Evolutionary conservation across 192 early-diverging fungal species (phyloP).

Genomic region (Coemansia sp.): DNA sequence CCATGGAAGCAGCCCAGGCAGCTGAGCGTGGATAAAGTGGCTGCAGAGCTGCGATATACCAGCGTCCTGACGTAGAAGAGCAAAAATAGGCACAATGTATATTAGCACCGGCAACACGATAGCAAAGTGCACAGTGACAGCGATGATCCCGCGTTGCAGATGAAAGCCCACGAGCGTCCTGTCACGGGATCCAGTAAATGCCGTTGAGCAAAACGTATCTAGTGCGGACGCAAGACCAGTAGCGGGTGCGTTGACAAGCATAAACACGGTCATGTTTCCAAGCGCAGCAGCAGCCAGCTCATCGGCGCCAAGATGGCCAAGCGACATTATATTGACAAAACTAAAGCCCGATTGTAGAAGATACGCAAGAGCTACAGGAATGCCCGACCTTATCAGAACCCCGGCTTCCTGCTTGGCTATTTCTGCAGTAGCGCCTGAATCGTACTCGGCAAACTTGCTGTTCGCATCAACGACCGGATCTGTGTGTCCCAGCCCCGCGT

Average conservation of each 20-base stretch:
- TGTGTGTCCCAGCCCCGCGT: background rate
- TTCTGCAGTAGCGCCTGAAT: slow-evolving; percentile 9
- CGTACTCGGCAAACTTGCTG: slow-evolving; percentile 15
- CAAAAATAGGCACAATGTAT: slow-evolving; percentile 69
- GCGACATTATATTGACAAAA: slow-evolving; percentile 62
- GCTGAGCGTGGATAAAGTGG: slow-evolving; percentile 66
- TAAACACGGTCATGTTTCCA: slow-evolving; percentile 73
- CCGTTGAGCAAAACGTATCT: slow-evolving; percentile 76
- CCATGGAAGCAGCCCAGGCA: slow-evolving; percentile 76
- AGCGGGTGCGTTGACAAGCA: slow-evolving; percentile 69
- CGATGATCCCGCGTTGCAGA: slow-evolving; percentile 78
- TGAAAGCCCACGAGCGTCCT: slow-evolving; percentile 71
- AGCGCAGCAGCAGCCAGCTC: slow-evolving; percentile 74
- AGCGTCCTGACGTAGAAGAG: slow-evolving; percentile 72
- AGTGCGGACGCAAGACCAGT: slow-evolving; percentile 73
- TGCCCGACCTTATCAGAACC: slow-evolving; percentile 16
- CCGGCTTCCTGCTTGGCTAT: slow-evolving; percentile 29
- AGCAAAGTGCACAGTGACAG: slow-evolving; percentile 68
- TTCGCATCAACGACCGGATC: background rate
- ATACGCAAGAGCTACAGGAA: slow-evolving; percentile 53
- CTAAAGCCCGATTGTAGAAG: slow-evolving; percentile 71
- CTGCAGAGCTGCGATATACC: slow-evolving; percentile 70
- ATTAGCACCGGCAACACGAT: slow-evolving; percentile 76
- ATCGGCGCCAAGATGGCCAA: slow-evolving; percentile 65
- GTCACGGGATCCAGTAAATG: slow-evolving; percentile 69